Conservation (phyloP, 331 rosid genomes). For the Dryas integrifolia region DNA sequence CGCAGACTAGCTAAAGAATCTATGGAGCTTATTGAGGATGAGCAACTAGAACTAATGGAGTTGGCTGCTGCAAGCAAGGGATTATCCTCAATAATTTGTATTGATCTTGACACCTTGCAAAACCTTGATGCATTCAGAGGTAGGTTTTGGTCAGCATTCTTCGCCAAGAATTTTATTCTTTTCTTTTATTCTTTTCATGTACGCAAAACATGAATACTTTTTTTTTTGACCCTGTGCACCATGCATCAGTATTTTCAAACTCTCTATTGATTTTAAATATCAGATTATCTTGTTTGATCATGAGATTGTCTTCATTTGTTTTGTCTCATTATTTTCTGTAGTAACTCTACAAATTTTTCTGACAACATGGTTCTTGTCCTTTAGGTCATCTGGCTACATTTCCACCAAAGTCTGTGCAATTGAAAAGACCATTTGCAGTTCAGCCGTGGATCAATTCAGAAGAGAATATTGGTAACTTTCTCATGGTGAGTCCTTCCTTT, state of each 20-base stretch:
- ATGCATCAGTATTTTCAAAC: no score
- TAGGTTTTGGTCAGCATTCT: constrained; percentile 30
- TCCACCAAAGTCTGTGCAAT: constrained; percentile 71
- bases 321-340: background rate
- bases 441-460: constrained; percentile 90
- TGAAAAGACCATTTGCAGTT: constrained; percentile 73
- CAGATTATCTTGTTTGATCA: background rate
- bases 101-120: constrained; percentile 88
- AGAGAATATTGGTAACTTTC: constrained; percentile 84
- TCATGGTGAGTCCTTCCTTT: constrained; percentile 61
- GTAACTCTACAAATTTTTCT: background rate
- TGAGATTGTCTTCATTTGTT: background rate
- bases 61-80: constrained; percentile 89
- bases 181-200: background rate
- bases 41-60: constrained; percentile 96
- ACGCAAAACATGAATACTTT: no score
- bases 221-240: no score
- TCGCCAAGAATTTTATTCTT: background rate
- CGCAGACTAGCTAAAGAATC: constrained; percentile 93
- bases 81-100: constrained; percentile 68
- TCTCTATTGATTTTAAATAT: background rate
- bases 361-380: constrained; percentile 9
- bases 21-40: constrained; percentile 98
- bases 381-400: constrained; percentile 58
- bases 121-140: constrained; percentile 83